These are phyloP conservation scores for Cyberlindnera meyerae DNA, from an alignment of 805 yeast genomes.

Conservation along the genomic window DNA sequence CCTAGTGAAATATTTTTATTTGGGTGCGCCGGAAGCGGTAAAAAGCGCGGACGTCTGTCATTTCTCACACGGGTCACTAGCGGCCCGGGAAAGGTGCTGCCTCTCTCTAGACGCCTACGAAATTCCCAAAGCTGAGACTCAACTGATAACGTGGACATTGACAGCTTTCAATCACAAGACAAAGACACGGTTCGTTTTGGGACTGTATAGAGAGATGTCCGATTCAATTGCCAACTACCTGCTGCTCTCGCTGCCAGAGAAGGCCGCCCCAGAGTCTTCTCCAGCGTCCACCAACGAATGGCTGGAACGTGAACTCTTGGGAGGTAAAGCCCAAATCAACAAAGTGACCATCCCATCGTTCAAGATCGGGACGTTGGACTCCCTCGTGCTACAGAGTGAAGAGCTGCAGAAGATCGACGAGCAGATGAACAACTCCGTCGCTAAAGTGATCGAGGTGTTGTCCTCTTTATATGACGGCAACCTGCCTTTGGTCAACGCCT, in stretches of 20 bases:
- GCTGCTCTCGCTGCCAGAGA: conserved; percentile 51
- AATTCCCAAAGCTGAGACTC: too few relatives aligned
- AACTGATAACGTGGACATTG: too few relatives aligned
- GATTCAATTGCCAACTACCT: conserved; percentile 40
- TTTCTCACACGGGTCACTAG: too few relatives aligned
- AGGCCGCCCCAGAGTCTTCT: conserved; percentile 50
- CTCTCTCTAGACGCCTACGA: too few relatives aligned
- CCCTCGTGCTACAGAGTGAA: conserved; percentile 84
- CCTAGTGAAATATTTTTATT: not conserved
- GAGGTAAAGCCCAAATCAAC: conserved; percentile 54
- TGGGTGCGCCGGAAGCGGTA: too few relatives aligned
- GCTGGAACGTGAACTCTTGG: conserved; percentile 51
- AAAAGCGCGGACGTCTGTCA: too few relatives aligned
- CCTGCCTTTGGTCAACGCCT: conserved; percentile 38
- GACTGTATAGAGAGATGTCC: too few relatives aligned
- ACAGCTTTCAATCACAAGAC: too few relatives aligned
- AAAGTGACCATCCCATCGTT: conserved; percentile 71
- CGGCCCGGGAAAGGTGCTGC: too few relatives aligned
- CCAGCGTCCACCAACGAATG: conserved; percentile 40
- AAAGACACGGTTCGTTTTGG: too few relatives aligned
- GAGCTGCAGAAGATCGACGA: conserved; percentile 78
- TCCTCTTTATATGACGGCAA: conserved; percentile 41
- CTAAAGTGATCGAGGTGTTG: conserved; percentile 74
- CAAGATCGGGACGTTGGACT: conserved; percentile 92
- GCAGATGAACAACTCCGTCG: conserved; percentile 65